Evolutionary conservation across 2,329 filamentous ascomycete genomes (phyloP), one percentile per base, ranked within the genome.

Genomic region (Fusarium avenaceum): DNA sequence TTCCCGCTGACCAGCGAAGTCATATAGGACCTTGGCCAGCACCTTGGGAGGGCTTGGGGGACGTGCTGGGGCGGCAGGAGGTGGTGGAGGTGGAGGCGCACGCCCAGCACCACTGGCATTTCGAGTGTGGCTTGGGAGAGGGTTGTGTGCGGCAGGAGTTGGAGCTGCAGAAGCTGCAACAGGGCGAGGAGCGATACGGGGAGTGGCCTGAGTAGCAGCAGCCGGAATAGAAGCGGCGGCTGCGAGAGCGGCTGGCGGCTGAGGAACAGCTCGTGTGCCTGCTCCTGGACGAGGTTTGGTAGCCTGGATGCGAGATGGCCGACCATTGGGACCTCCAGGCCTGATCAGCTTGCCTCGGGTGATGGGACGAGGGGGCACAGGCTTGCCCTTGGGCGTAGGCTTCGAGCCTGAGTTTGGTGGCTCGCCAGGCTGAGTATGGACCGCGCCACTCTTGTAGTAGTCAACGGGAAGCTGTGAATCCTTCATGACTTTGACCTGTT

Each of bases 321-420:
- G 89, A 54, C 93, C 93, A 56, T 89, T 89, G 46, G 93, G 94
- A n/a, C 93, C 93, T 68, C 94, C 94, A 51, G 92, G 94, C 78
- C 90, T 93, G 76, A 99, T 92, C 47, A 99, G 88, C 79, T 97
- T 97, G 68, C 96, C 96, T 71, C 90, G 92, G 3, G 93, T 97
- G 74, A 99, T 97, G 3, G 96, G 94, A 72, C 94, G 92, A 15
- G 92, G 91, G 40, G 94, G 89, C 22, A 97, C 87, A 42, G 92
- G 92, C 78, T 95, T 97, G 64, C 89, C 91, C 77, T 92, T 93
- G 1, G 96, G 96, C 52, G 93, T 97, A 3, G 93, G 93, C 71
- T 86, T 90, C 7, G 95, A 97, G 9, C 88, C 84, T 0, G 94
- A 97, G 76, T 88, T 94, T 11, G 95, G 86, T 24, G 93, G 87